phyloP scores from a whole-genome alignment of 257 asterid genomes.

The Scutellaria baicalensis region DNA sequence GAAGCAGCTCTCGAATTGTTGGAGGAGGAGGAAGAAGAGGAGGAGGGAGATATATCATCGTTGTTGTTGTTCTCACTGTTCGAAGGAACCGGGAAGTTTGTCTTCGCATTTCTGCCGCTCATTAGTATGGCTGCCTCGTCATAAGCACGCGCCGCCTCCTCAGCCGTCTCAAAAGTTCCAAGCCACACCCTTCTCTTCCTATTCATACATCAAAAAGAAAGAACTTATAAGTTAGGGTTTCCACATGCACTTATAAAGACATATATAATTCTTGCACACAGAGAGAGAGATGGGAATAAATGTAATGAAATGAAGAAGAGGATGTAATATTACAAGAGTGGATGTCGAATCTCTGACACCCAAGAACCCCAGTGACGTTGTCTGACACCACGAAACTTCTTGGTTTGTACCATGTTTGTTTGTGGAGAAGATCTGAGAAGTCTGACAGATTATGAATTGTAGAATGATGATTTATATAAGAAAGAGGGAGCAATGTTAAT shows the following conservation, averaged over 20 bases:
- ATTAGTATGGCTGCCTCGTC: constrained; percentile 75
- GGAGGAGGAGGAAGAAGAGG: constrained; percentile 15
- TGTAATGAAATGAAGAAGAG: not conserved
- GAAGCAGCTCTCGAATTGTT: constrained; percentile 17
- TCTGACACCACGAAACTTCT: constrained; percentile 82
- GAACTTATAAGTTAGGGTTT: not conserved
- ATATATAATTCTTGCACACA: not conserved
- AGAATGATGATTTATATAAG: not conserved
- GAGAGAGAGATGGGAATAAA: not conserved
- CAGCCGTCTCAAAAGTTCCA: constrained; percentile 83
- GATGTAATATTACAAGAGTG: constrained; percentile 50
- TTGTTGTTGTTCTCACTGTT: constrained; percentile 27
- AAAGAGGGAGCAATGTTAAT: not conserved
- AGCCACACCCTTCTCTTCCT: constrained; percentile 90
- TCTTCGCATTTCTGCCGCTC: constrained; percentile 77
- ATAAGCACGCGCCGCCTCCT: constrained; percentile 78
- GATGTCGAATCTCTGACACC: constrained; percentile 97
- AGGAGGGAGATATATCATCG: constrained; percentile 9
- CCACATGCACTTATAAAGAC: not conserved
- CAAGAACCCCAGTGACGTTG: constrained; percentile 98
- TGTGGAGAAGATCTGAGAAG: not conserved
- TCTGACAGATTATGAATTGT: not conserved
- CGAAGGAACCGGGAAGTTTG: constrained; percentile 52
- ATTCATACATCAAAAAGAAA: not conserved
- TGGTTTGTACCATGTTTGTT: constrained; percentile 53